Conservation (phyloP, 2,329 filamentous ascomycete genomes). For the Aspergillus uvarum region DNA sequence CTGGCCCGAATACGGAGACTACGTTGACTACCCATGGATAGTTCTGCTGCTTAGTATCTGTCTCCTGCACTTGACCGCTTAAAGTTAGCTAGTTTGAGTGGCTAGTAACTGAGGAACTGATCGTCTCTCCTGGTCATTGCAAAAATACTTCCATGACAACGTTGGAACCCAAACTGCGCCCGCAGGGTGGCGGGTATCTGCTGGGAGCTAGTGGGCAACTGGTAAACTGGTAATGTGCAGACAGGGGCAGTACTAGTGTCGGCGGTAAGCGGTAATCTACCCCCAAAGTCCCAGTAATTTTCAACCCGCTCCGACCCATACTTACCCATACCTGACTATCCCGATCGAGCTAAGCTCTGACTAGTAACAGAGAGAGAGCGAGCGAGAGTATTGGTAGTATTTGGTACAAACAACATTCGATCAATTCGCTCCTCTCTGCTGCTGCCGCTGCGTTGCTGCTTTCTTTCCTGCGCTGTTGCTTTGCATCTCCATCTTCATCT, state of each 20-base stretch:
- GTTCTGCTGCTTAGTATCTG: conserved; percentile 3
- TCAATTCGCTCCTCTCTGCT: conserved; percentile 10
- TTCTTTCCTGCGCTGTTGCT: conserved; percentile 12
- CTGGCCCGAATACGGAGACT: not conserved
- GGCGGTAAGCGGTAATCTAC: not conserved
- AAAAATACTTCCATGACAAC: not conserved
- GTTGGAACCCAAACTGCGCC: not conserved
- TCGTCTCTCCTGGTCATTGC: conserved; percentile 3
- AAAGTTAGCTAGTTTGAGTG: conserved; percentile 11
- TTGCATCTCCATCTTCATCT: conserved; percentile 4
- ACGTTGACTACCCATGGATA: conserved; percentile 1
- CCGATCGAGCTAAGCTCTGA: conserved; percentile 10
- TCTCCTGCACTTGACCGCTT: conserved; percentile 1
- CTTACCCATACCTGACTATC: not conserved
- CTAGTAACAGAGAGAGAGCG: not conserved
- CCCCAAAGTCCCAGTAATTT: conserved; percentile 13
- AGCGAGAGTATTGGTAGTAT: not conserved
- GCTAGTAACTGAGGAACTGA: conserved; percentile 8
- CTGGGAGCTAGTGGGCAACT: too few relatives aligned
- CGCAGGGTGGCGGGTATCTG: not conserved
- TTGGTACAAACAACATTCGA: conserved; percentile 4
- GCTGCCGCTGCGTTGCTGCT: not conserved
- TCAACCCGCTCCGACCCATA: conserved; percentile 1
- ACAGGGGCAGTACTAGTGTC: not conserved
- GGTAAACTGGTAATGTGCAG: too few relatives aligned